Percentiles rank a stretch among this genome's conserved stretches.
phyloP scores from a whole-genome alignment of 2,329 filamentous ascomycete genomes.

The Leptographium lundbergii region DNA sequence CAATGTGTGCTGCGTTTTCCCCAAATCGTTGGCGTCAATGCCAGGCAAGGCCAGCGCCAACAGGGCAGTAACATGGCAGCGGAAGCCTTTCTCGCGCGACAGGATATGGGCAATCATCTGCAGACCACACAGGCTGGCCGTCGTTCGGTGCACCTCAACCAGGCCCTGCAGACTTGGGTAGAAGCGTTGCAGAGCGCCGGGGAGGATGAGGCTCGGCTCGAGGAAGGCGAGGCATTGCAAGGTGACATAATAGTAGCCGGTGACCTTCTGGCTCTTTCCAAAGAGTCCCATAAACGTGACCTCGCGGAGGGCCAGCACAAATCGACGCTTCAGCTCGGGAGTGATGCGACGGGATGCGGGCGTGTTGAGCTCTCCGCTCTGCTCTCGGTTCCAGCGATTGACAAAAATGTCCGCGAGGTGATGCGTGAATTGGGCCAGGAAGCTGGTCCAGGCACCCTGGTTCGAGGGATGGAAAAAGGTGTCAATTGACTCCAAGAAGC shows the following conservation, averaged over 20 bases:
- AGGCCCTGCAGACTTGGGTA: conserved; percentile 94
- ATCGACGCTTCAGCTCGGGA: conserved; percentile 69
- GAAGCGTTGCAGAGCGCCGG: conserved; percentile 86
- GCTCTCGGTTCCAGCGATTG: conserved; percentile 92
- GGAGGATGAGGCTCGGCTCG: conserved; percentile 82
- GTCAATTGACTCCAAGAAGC: conserved; percentile 85
- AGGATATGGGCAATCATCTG: conserved; percentile 89
- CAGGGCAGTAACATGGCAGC: conserved; percentile 88
- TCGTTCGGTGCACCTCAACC: conserved; percentile 93
- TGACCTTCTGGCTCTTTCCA: conserved; percentile 83
- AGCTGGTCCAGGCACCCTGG: conserved; percentile 80
- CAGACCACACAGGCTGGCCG: conserved; percentile 80
- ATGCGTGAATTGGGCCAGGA: conserved; percentile 79
- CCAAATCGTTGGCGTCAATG: conserved; percentile 93
- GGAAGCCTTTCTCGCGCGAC: conserved; percentile 85
- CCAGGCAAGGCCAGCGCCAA: conserved; percentile 87
- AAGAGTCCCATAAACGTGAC: conserved; percentile 98
- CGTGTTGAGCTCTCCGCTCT: conserved; percentile 80
- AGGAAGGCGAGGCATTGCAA: conserved; percentile 82
- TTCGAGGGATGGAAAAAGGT: conserved; percentile 99
- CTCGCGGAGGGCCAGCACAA: conserved; percentile 79
- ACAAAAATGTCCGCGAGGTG: conserved; percentile 94
- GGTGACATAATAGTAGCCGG: conserved; percentile 83
- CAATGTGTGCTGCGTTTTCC: conserved; percentile 89
- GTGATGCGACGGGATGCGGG: conserved; percentile 70